Evolutionary conservation across 208 protist genomes (phyloP).

Genomic region (Hexamita inflata): DNA sequence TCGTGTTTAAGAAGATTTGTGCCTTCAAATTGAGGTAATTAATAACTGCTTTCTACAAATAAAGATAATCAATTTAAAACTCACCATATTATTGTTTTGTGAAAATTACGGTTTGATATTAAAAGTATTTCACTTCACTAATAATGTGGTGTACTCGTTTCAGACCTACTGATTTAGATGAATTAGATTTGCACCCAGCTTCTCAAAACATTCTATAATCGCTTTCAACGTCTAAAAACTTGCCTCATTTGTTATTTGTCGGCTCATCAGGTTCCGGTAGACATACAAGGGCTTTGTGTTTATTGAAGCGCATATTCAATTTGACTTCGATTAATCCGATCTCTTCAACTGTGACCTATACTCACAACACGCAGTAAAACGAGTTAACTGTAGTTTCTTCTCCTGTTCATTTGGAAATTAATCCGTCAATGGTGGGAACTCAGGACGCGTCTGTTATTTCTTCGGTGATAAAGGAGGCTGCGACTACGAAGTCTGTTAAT

Average conservation of each 20-base stretch:
- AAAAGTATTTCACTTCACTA: not conserved
- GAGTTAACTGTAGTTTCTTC: constrained; percentile 1
- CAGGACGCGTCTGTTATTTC: constrained; percentile 4
- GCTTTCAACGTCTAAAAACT: not conserved
- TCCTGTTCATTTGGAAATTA: constrained; percentile 3
- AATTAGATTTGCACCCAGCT: not conserved
- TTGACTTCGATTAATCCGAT: not conserved
- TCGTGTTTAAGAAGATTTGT: no score
- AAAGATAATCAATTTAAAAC: no score
- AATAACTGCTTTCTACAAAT: no score
- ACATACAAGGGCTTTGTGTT: constrained; percentile 4
- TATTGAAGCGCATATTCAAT: not conserved
- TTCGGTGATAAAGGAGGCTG: constrained; percentile 9
- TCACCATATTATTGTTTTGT: no score
- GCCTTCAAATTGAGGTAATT: no score
- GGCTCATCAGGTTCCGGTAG: constrained; percentile 6
- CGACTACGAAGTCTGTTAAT: not conserved
- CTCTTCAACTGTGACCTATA: constrained; percentile 5
- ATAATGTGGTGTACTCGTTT: constrained; percentile 14
- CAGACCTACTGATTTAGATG: not conserved
- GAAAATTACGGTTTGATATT: not conserved
- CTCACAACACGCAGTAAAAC: not conserved
- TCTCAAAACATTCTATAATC: not conserved
- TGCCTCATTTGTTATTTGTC: not conserved
- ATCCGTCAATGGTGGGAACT: not conserved